phyloP scores from a whole-genome alignment of 2,329 filamentous ascomycete genomes.

The Gnomoniopsis sp. region DNA sequence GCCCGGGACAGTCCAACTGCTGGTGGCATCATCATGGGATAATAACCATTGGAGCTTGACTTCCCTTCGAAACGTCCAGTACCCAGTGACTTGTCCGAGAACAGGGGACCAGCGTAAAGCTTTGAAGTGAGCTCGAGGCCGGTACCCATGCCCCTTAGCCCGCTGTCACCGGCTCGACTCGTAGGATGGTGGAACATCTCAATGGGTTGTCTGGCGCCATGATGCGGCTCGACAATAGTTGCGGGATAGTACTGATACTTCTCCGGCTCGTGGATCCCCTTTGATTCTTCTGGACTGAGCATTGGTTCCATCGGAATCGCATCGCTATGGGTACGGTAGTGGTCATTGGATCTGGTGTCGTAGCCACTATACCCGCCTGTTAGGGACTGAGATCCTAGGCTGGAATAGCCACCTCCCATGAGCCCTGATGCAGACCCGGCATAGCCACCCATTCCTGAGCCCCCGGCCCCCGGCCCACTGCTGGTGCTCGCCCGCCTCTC shows the following conservation, averaged over 20 bases:
- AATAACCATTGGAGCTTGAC: conserved; percentile 48
- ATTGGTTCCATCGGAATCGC: conserved; percentile 49
- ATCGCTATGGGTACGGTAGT: conserved; percentile 45
- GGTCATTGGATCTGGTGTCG: conserved; percentile 35
- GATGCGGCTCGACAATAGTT: conserved; percentile 45
- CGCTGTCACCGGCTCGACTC: conserved; percentile 30
- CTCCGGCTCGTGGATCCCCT: conserved; percentile 45
- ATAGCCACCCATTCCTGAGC: conserved; percentile 56
- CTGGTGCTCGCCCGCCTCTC: conserved; percentile 65
- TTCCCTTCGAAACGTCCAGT: conserved; percentile 54
- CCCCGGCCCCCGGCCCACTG: conserved; percentile 64
- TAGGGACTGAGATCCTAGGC: conserved; percentile 37
- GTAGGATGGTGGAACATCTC: conserved; percentile 45
- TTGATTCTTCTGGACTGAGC: conserved; percentile 49
- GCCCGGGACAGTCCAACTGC: conserved; percentile 40
- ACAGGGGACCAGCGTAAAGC: conserved; percentile 40
- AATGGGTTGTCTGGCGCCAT: conserved; percentile 40
- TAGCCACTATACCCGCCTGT: conserved; percentile 36
- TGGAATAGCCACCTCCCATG: conserved; percentile 36
- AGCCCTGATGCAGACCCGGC: conserved; percentile 31
- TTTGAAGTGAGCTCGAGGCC: conserved; percentile 34
- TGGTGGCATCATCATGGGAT: conserved; percentile 46
- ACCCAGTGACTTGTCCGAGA: conserved; percentile 30
- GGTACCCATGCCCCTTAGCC: conserved; percentile 28
- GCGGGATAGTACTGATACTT: conserved; percentile 54